phyloP scores from a whole-genome alignment of 2,329 filamentous ascomycete species.

The Purpureocillium takamizusanense region DNA sequence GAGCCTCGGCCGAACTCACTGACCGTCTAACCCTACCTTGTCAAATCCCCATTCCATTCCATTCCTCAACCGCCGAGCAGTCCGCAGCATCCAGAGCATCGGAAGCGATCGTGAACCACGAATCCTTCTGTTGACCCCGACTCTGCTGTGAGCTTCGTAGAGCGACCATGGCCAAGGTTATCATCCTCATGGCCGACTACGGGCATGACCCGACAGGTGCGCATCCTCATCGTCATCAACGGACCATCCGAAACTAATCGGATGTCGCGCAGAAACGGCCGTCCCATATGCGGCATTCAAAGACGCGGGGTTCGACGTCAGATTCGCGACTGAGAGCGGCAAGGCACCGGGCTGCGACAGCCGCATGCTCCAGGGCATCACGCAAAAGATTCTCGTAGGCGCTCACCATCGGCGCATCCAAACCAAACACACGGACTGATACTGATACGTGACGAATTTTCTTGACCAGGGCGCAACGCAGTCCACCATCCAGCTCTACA shows the following conservation, averaged over 20 bases:
- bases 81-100: no score
- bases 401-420: no score
- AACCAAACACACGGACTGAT: no score
- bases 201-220: constrained; percentile 46
- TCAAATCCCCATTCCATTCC: no score
- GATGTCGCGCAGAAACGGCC: constrained; percentile 31
- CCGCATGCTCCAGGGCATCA: constrained; percentile 38
- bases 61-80: no score
- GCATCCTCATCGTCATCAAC: no score
- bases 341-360: constrained; percentile 37
- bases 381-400: constrained; percentile 40
- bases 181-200: constrained; percentile 45
- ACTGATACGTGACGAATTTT: no score
- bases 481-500: constrained; percentile 30
- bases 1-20: no score
- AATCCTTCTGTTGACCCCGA: no score
- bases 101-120: no score
- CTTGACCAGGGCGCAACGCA: constrained; percentile 36
- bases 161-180: constrained; percentile 21
- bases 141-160: no score
- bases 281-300: constrained; percentile 39
- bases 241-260: background rate
- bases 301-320: constrained; percentile 34
- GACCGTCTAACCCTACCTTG: no score
- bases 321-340: constrained; percentile 41